phyloP scores from a whole-genome alignment of 2,329 filamentous ascomycete genomes.

The Chlorencoelia australis region DNA sequence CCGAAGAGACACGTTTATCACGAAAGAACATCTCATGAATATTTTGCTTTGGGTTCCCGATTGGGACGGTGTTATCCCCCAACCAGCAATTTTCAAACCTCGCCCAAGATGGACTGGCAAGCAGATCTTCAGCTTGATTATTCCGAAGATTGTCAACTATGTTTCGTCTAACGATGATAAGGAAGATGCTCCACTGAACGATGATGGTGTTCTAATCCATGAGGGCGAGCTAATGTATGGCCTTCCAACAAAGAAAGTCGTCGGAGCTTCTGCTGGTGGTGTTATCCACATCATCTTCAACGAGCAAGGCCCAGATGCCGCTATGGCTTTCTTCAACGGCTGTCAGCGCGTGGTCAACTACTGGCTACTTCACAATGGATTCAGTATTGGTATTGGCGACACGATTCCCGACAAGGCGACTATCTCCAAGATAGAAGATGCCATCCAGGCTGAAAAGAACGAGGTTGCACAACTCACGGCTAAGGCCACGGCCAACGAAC shows the following conservation, averaged over 20 bases:
- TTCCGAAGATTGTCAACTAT: conserved; percentile 78
- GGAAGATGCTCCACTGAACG: conserved; percentile 52
- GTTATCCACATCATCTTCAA: conserved; percentile 96
- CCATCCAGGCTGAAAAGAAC: conserved; percentile 71
- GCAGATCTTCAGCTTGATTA: conserved; percentile 88
- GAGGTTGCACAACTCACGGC: conserved; percentile 68
- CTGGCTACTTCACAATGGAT: conserved; percentile 92
- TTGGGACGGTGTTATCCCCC: conserved; percentile 92
- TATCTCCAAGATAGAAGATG: conserved; percentile 72
- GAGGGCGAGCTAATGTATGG: conserved; percentile 86
- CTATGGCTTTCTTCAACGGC: conserved; percentile 93
- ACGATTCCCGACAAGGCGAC: conserved; percentile 85
- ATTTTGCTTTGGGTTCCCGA: conserved; percentile 94
- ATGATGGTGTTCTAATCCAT: conserved; percentile 74
- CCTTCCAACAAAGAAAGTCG: conserved; percentile 83
- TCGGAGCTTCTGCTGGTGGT: conserved; percentile 82
- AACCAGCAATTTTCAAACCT: conserved; percentile 89
- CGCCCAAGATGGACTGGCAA: conserved; percentile 94
- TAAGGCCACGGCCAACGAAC: conserved; percentile 71
- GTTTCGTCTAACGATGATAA: conserved; percentile 47
- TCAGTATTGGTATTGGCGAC: conserved; percentile 97
- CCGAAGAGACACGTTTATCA: conserved; percentile 82
- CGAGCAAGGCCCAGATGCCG: conserved; percentile 74
- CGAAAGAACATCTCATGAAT: conserved; percentile 90
- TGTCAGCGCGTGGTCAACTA: conserved; percentile 92